A percentile compares a stretch with the other conserved stretches of the same genome.
These are phyloP conservation scores for Amauroascus niger DNA, from an alignment of 2,329 filamentous ascomycete genomes.

Conservation along the genomic window DNA sequence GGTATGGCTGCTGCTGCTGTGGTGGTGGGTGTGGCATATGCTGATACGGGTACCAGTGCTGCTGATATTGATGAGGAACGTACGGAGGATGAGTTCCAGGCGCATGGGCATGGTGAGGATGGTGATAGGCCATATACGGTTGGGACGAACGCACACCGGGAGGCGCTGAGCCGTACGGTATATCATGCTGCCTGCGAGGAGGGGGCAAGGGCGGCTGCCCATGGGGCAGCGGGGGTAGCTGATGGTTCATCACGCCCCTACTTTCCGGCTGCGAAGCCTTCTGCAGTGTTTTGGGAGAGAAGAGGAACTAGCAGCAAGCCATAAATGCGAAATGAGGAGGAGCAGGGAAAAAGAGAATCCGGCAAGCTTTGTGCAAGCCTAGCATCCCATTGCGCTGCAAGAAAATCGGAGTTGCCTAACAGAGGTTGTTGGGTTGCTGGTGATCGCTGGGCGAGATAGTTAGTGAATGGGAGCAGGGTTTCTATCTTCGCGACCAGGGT, in stretches of 20 bases:
- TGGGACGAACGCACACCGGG: slow-evolving; percentile 50
- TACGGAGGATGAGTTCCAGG: slow-evolving; percentile 43
- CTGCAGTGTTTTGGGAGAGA: not conserved
- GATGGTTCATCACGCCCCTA: slow-evolving; percentile 38
- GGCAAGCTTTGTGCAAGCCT: not conserved
- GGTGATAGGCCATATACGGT: slow-evolving; percentile 49
- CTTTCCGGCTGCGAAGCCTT: slow-evolving; percentile 8
- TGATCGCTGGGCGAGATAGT: not conserved
- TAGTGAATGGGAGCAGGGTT: slow-evolving; percentile 2
- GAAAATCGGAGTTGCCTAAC: not conserved
- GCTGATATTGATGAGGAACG: slow-evolving; percentile 37
- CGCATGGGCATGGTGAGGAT: slow-evolving; percentile 41
- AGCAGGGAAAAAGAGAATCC: not conserved
- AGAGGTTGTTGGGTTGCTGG: not conserved
- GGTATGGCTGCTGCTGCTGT: slow-evolving; percentile 33
- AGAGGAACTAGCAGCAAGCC: slow-evolving; percentile 3
- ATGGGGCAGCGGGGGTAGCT: slow-evolving; percentile 38
- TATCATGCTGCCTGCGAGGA: slow-evolving; percentile 39
- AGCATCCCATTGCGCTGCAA: slow-evolving; percentile 2
- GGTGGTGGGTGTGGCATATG: slow-evolving; percentile 34
- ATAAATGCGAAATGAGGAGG: slow-evolving; percentile 5
- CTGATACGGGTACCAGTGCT: slow-evolving; percentile 38
- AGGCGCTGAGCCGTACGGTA: slow-evolving; percentile 35
- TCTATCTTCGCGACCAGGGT: not conserved
- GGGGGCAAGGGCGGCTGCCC: slow-evolving; percentile 44